Conservation (phyloP, 176 grass and related monocot genomes). For the Triticum urartu region DNA sequence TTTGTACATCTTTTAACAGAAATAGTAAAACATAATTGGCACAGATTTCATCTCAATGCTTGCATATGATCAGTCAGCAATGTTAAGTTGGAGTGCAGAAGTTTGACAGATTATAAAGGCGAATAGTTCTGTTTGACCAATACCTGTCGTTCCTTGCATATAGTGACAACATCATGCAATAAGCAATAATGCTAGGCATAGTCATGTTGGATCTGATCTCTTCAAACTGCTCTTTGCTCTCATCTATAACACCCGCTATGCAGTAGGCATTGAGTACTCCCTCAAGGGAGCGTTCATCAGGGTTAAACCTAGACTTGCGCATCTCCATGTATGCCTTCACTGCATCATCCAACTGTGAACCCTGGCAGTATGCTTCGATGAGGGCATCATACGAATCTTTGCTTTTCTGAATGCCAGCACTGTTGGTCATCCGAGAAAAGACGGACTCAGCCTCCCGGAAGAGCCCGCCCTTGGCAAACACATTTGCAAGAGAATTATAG, state of each 20-base stretch:
- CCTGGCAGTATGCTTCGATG: conserved; percentile 82
- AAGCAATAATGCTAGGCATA: conserved; percentile 65
- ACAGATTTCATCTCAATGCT: background rate
- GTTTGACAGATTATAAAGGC: background rate
- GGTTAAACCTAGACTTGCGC: conserved; percentile 85
- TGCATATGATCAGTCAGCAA: background rate
- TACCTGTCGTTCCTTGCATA: conserved; percentile 96
- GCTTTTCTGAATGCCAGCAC: conserved; percentile 73
- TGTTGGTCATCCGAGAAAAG: conserved; percentile 73
- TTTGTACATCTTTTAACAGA: background rate
- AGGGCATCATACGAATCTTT: conserved; percentile 80
- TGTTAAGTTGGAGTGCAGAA: background rate
- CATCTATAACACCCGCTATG: conserved; percentile 80
- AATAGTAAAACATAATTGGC: background rate
- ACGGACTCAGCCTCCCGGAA: conserved; percentile 75
- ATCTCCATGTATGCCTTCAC: conserved; percentile 88
- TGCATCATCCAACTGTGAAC: conserved; percentile 70
- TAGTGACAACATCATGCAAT: conserved; percentile 86
- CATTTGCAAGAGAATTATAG: conserved; percentile 70
- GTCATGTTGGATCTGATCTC: conserved; percentile 58
- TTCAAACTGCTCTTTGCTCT: conserved; percentile 95
- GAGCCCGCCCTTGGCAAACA: conserved; percentile 79
- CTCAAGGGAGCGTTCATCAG: conserved; percentile 82
- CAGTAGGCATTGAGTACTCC: conserved; percentile 80
- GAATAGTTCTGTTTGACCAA: background rate